These are phyloP conservation scores for Mycena sanguinolenta DNA, from an alignment of 768 basidiomycete species.

Conservation along the genomic window DNA sequence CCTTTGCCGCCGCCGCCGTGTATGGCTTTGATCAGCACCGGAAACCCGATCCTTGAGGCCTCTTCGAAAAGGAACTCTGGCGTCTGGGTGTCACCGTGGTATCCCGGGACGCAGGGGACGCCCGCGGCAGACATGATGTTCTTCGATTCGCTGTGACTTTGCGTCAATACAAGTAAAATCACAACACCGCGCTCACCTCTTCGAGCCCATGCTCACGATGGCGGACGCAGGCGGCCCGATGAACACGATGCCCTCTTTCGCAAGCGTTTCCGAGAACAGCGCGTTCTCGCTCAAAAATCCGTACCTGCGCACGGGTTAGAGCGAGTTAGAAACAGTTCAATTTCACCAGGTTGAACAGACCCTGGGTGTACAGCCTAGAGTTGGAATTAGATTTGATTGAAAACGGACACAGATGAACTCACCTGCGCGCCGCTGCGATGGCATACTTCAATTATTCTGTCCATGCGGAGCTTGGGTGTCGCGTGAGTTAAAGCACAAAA, in stretches of 20 bases:
- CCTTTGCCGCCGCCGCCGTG: conserved; percentile 97
- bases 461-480: conserved; percentile 76
- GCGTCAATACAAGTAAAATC: not conserved
- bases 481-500: conserved; percentile 3
- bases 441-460: conserved; percentile 91
- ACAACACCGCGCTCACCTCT: conserved; percentile 68
- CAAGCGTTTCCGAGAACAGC: conserved; percentile 78
- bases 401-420: conserved; percentile 37
- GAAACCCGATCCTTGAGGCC: conserved; percentile 85
- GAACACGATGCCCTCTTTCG: conserved; percentile 86
- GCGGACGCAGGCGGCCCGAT: conserved; percentile 92
- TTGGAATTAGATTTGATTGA: conserved; percentile 1
- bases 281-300: conserved; percentile 96
- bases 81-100: conserved; percentile 89
- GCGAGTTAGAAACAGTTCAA: not conserved
- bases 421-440: conserved; percentile 88
- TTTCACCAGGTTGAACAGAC: conserved; percentile 32
- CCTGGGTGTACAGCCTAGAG: conserved; percentile 92
- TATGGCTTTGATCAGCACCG: conserved; percentile 96
- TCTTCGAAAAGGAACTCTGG: conserved; percentile 75
- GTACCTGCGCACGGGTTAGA: conserved; percentile 73
- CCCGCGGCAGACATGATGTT: conserved; percentile 92
- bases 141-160: conserved; percentile 87
- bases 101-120: conserved; percentile 95
- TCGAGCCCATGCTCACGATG: conserved; percentile 95